Evolutionary conservation across 2,329 filamentous ascomycete genomes (phyloP), one percentile per base, ranked within the genome.

Genomic region (Cryoendolithus antarcticus): DNA sequence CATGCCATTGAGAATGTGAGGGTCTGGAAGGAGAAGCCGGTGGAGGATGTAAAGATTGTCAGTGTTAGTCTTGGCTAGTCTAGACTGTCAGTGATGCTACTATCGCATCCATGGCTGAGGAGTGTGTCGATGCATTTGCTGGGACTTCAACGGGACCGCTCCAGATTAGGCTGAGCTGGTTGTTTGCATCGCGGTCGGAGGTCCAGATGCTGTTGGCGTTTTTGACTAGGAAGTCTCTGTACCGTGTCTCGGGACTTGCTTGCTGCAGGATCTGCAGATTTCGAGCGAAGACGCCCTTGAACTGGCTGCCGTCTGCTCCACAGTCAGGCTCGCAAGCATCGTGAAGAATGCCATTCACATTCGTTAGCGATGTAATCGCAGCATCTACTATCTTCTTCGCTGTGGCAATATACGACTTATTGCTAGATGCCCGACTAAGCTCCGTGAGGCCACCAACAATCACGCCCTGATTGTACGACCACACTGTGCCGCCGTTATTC

Each of bases 1-100:
- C 86, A 96, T 61, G 85, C 81, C 66, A 98, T 98, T 57, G 91
- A 98, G 64, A 94, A 93, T 58, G 72, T 75, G 10, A 82, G 82
- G 57, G 86, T 86, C 3, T 79, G 82, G 61, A 81, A 81, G 68
- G 93, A 98, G 65, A 93, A 89, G 67, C 91, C 91, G 1, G 84
- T 93, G 60, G 86, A 94, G 55, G 91, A 98, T 59, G 88, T 98
- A 54, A 96, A 94, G 65, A 93, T 98, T 50, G 75, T 98, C 42
- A 95, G 84, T 58, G 93, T 98, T 51, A 55, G 44, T 39, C 42
- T 56, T 21, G 39, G 30, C 3, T 41, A 27, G 7, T 2, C 24
- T 27, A 27, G 24, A 27, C 24, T 6, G 52, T 45, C 38, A 57
- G 37, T 7, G 53, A 47, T n/a, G 44, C 54, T 11, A 58, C 49